A percentile compares a stretch with the other conserved stretches of the same genome.
These are phyloP conservation scores for Garcia nutans DNA, from an alignment of 345 rosid species.

Conservation along the genomic window DNA sequence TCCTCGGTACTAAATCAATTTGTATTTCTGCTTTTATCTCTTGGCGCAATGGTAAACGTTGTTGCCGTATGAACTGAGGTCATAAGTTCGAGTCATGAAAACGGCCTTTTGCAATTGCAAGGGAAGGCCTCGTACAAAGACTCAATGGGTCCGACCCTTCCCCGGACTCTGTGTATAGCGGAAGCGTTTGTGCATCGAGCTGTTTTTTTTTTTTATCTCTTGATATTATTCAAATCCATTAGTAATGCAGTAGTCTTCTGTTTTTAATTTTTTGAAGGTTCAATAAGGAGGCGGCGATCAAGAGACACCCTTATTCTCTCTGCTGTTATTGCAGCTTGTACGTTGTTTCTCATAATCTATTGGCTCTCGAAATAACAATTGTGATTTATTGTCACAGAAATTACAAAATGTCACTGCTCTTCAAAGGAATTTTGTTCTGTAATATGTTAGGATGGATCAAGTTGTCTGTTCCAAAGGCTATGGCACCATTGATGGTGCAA, in stretches of 20 bases:
- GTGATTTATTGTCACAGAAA: conserved; percentile 5
- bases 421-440: conserved; percentile 38
- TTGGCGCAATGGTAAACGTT: no score
- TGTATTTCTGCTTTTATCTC: background rate
- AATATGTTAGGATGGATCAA: conserved; percentile 31
- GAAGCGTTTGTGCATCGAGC: no score
- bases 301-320: conserved; percentile 89
- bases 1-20: conserved; percentile 61
- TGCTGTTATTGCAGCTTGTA: conserved; percentile 90
- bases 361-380: conserved; percentile 78
- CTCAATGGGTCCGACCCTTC: no score
- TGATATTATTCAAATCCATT: background rate
- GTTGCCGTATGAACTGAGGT: no score
- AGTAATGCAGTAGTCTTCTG: conserved; percentile 7
- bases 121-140: no score
- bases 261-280: conserved; percentile 47
- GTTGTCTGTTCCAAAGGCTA: conserved; percentile 15
- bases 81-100: no score
- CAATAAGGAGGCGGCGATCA: conserved; percentile 74
- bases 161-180: no score
- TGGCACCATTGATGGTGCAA: conserved; percentile 18
- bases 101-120: no score
- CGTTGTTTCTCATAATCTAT: conserved; percentile 82
- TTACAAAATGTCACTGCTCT: conserved; percentile 20
- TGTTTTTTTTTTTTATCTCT: conserved; percentile 1